A percentile compares a stretch with the other conserved stretches of the same genome.
phyloP scores from a whole-genome alignment of 768 basidiomycete genomes.

The Boletus huronensis region DNA sequence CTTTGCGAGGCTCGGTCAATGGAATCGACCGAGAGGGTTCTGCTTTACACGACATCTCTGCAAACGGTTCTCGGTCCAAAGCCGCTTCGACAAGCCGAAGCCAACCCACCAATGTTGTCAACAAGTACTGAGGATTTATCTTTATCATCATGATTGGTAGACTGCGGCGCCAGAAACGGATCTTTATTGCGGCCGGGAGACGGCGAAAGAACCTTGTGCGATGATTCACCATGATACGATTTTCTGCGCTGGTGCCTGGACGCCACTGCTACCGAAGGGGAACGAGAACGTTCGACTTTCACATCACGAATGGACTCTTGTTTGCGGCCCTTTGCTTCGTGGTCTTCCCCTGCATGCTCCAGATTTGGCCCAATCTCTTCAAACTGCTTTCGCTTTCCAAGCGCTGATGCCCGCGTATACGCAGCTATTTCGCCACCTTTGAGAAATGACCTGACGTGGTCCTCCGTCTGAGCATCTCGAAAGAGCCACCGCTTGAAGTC shows the following conservation, averaged over 20 bases:
- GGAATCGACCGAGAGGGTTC: constrained; percentile 8
- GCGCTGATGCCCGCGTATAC: constrained; percentile 17
- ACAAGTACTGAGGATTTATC: neutral
- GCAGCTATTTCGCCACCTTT: constrained; percentile 29
- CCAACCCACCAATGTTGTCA: constrained; percentile 11
- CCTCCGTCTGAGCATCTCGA: constrained; percentile 31
- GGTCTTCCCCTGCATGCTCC: constrained; percentile 2
- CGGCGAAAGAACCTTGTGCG: constrained; percentile 2
- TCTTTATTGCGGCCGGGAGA: constrained; percentile 5
- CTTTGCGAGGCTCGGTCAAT: constrained; percentile 40
- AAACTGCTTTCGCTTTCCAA: constrained; percentile 29
- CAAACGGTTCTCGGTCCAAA: neutral
- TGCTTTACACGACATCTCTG: constrained; percentile 16
- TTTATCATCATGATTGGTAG: neutral
- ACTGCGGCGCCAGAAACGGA: constrained; percentile 5
- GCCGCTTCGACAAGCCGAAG: neutral
- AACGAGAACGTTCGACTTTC: neutral
- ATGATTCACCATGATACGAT: constrained; percentile 16
- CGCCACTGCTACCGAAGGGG: neutral
- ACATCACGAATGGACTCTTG: constrained; percentile 2
- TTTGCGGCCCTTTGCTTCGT: neutral
- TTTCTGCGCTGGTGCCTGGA: constrained; percentile 13
- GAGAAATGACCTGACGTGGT: constrained; percentile 25
- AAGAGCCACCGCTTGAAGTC: constrained; percentile 44
- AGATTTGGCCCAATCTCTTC: constrained; percentile 21